phyloP scores from a whole-genome alignment of 2,329 filamentous ascomycete species.

The Graphilbum fragrans region DNA sequence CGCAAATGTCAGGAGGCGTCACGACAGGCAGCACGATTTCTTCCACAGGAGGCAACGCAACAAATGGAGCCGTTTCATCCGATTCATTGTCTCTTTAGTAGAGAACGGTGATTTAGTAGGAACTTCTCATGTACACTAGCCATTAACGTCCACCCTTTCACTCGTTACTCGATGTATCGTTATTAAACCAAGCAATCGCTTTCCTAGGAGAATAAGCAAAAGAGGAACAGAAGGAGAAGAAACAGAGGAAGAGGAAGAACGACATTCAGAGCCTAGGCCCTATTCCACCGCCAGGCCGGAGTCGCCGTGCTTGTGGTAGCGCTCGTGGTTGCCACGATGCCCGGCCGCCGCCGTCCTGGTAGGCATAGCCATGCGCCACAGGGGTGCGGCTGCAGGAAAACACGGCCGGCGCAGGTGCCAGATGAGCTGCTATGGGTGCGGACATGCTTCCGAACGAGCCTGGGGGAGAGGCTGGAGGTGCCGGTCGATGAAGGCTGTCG shows the following conservation, averaged over 20 bases:
- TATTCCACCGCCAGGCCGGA: neutral
- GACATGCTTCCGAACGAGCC: constrained; percentile 6
- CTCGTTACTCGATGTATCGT: neutral
- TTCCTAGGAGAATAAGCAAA: no score
- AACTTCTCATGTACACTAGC: no score
- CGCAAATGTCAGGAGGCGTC: no score
- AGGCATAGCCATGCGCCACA: constrained; percentile 49
- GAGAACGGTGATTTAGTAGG: no score
- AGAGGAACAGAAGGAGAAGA: neutral
- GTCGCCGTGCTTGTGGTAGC: neutral
- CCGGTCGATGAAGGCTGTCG: constrained; percentile 41
- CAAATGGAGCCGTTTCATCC: neutral
- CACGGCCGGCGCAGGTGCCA: neutral
- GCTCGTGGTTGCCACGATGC: neutral
- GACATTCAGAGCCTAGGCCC: neutral
- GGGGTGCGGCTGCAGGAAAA: constrained; percentile 24
- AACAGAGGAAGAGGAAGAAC: neutral
- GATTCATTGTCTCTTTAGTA: neutral
- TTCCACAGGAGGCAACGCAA: neutral
- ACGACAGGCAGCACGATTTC: no score
- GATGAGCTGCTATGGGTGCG: constrained; percentile 3
- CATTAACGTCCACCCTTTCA: neutral
- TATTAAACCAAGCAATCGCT: no score
- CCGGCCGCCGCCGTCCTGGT: constrained; percentile 19
- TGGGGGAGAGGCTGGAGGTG: neutral